Percentiles rank a stretch among this genome's conserved stretches.
These are phyloP conservation scores for Globisporangium megalacanthum DNA, from an alignment of 352 stramenopile species.

Conservation along the genomic window DNA sequence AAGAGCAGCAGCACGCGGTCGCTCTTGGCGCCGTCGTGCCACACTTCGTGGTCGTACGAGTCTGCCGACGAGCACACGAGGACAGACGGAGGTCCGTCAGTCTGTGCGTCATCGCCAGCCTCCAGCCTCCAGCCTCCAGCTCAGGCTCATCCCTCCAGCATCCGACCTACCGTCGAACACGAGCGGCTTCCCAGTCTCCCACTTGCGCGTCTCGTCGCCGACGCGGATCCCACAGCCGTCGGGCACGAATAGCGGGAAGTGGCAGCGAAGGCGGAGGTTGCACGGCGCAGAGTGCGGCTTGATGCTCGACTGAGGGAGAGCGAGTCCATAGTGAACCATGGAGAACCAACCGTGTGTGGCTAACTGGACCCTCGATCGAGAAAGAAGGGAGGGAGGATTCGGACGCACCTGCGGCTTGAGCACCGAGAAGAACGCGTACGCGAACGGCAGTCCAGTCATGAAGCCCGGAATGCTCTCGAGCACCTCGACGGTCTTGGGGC, in stretches of 20 bases:
- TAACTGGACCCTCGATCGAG: too few relatives aligned
- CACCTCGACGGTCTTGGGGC: constrained; percentile 59
- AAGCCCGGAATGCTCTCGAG: constrained; percentile 79
- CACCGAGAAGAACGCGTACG: constrained; percentile 95
- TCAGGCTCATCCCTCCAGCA: too few relatives aligned
- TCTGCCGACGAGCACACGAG: constrained; percentile 21
- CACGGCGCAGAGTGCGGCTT: constrained; percentile 91
- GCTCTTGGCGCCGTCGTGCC: constrained; percentile 52
- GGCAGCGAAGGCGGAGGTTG: constrained; percentile 94
- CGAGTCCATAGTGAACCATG: too few relatives aligned
- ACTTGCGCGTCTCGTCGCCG: constrained; percentile 76
- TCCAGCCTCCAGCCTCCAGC: too few relatives aligned
- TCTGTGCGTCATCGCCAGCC: too few relatives aligned
- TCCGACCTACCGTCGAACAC: constrained; percentile 64
- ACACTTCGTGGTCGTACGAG: constrained; percentile 81
- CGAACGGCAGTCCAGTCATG: constrained; percentile 90
- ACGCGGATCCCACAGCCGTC: constrained; percentile 89
- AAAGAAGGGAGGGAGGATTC: neutral
- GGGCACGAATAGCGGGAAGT: constrained; percentile 92
- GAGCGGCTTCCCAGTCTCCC: constrained; percentile 74
- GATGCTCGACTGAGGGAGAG: constrained; percentile 65
- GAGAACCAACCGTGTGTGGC: too few relatives aligned
- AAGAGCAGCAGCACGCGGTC: constrained; percentile 86
- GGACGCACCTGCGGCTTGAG: constrained; percentile 75
- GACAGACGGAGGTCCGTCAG: neutral